A percentile compares a stretch with the other conserved stretches of the same genome.
phyloP scores from a whole-genome alignment of 306 rosid genomes.

The Crotalaria pallida region DNA sequence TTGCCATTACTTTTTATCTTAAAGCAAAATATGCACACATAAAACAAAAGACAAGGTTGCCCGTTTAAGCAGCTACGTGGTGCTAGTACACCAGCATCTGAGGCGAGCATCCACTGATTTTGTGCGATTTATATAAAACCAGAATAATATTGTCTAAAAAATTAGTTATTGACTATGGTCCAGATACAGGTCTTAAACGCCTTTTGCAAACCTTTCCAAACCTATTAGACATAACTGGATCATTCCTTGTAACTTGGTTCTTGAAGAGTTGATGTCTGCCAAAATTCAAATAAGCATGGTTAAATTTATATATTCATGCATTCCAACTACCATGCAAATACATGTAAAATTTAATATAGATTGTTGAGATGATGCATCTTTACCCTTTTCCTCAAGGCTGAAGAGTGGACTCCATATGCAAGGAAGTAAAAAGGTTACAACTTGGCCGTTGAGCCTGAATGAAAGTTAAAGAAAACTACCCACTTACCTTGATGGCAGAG shows the following conservation, averaged over 20 bases:
- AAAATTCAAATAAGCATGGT: neutral
- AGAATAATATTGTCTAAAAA: neutral
- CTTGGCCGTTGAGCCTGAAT: neutral
- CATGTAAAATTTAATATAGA: neutral
- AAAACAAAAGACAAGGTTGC: neutral
- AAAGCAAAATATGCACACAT: neutral
- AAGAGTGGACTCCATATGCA: neutral
- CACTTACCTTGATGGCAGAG: slow-evolving; percentile 6
- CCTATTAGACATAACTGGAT: neutral
- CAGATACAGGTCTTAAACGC: slow-evolving; percentile 8
- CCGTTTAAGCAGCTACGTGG: neutral
- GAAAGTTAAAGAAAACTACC: neutral
- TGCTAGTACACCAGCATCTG: neutral
- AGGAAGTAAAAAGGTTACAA: neutral
- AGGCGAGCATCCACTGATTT: neutral
- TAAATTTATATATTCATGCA: too few species aligned
- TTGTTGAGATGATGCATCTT: neutral
- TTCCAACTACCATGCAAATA: neutral
- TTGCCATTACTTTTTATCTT: neutral
- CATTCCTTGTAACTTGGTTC: slow-evolving; percentile 29
- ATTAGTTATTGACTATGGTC: slow-evolving; percentile 18
- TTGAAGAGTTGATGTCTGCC: slow-evolving; percentile 55
- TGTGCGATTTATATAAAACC: neutral
- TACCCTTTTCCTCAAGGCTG: neutral
- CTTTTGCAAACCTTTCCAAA: slow-evolving; percentile 42